Evolutionary conservation across 192 early-diverging fungal genomes (phyloP).

Genomic region (Podila verticillata): DNA sequence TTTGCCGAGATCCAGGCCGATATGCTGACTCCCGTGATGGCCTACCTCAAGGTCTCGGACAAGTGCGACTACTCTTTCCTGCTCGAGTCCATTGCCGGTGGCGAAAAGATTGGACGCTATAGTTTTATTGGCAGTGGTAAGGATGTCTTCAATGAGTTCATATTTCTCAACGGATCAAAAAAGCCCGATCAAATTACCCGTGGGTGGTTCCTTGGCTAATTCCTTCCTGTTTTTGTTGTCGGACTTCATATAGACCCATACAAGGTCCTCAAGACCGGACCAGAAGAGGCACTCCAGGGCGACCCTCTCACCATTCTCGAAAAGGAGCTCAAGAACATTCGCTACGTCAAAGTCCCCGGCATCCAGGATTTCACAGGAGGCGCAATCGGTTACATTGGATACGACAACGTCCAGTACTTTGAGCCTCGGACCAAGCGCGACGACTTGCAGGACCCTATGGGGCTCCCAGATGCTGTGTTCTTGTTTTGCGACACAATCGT

Average conservation of each 20-base stretch:
- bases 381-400: constrained; percentile 96
- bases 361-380: constrained; percentile 93
- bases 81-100: constrained; percentile 93
- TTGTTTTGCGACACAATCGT: constrained; percentile 96
- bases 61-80: constrained; percentile 91
- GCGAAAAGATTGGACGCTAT: constrained; percentile 96
- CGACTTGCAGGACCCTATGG: constrained; percentile 84
- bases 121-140: constrained; percentile 93
- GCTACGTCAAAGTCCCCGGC: constrained; percentile 83
- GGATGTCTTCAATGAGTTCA: neutral
- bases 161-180: neutral
- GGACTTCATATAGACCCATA: constrained; percentile 73
- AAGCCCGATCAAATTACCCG: no score
- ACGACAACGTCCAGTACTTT: constrained; percentile 98
- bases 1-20: constrained; percentile 90
- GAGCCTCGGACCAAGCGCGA: constrained; percentile 87
- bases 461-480: constrained; percentile 93
- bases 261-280: constrained; percentile 84
- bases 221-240: no score
- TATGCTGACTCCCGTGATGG: constrained; percentile 95
- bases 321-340: constrained; percentile 80
- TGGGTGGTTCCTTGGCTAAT: no score
- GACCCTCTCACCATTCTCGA: constrained; percentile 92
- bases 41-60: constrained; percentile 90
- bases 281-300: constrained; percentile 71